Evolutionary conservation across 257 asterid species (phyloP), one percentile per base, ranked within the genome.

Genomic region (Anisodus tanguticus): DNA sequence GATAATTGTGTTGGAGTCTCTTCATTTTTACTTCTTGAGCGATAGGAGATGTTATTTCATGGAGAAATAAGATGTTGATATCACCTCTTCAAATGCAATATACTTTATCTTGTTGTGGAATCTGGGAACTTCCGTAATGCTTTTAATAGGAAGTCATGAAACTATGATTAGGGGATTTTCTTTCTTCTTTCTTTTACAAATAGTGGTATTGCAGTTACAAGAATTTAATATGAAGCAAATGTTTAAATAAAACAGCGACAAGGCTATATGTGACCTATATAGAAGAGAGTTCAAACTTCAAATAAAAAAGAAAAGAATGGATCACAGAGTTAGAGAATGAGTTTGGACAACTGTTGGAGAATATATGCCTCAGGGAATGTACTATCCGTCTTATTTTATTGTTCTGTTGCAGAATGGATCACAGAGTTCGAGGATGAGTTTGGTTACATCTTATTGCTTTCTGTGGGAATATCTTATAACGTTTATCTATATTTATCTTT

Each of bases 241-340:
- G 26, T 0, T 22, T 22, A 22, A 22, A 22, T 22, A 22, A 22
- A 22, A 22, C 26, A 22, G 26, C 26, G 26, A 22, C 26, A 22
- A 22, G 26, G 12, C 10, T n/a, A 60, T 60, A n/a, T n/a, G 67
- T 60, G 67, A 60, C 67, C 35, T 11, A 53, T 8, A 53, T 53
- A 9, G 9, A 8, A 53, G 13, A 53, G 57, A 53, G 57, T 2
- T 45, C 51, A 45, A 45, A 53, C 57, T 53, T 53, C 57, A 53
- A 9, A 0, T 8, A 53, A 9, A 53, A 53, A 53, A 53, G 15
- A 53, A 53, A 53, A 54, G 5, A 72, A 72, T 72, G 41, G 13
- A 19, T 72, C 47, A 10, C 80, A 72, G 60, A 49, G 62, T 22
- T 22, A 26, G 64, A 76, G 81, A 47, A 53, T 51, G 64, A 51